Conservation (phyloP, 805 yeast genomes). For the Maudiozyma serrabonitensis region DNA sequence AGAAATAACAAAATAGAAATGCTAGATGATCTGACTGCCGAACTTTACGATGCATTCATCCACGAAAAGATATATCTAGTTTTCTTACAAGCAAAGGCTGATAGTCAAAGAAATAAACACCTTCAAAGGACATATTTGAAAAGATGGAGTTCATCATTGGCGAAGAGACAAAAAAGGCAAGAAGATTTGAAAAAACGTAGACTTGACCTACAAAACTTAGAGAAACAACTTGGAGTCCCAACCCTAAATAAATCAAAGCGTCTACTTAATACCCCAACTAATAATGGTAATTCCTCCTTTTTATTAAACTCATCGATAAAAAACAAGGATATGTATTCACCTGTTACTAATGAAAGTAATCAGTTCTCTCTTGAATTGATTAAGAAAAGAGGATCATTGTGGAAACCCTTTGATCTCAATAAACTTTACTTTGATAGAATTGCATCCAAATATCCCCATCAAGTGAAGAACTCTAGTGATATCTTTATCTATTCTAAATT, state of each 20-base stretch:
- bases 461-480: conserved; percentile 5
- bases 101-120: conserved; percentile 24
- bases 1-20: conserved; percentile 5
- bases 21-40: conserved; percentile 36
- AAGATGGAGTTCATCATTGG: conserved; percentile 28
- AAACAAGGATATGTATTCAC: conserved; percentile 14
- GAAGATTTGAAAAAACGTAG: conserved; percentile 27
- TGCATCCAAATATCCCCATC: conserved; percentile 1
- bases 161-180: conserved; percentile 30
- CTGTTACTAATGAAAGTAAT: conserved; percentile 21
- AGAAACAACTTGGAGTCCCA: conserved; percentile 31
- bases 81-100: conserved; percentile 38
- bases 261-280: conserved; percentile 15
- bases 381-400: conserved; percentile 31
- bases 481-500: conserved; percentile 18
- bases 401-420: conserved; percentile 40
- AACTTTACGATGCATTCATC: conserved; percentile 51
- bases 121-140: conserved; percentile 28
- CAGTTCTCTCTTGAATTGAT: conserved; percentile 27
- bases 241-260: conserved; percentile 15
- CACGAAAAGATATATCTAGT: conserved; percentile 43
- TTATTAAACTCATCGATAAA: conserved; percentile 13
- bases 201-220: conserved; percentile 32
- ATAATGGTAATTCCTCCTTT: conserved; percentile 12
- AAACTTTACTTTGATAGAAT: conserved; percentile 26